Percentiles rank a stretch among this genome's conserved stretches.
phyloP scores from a whole-genome alignment of 106 monocot species.

The Apostasia shenzhenica region DNA sequence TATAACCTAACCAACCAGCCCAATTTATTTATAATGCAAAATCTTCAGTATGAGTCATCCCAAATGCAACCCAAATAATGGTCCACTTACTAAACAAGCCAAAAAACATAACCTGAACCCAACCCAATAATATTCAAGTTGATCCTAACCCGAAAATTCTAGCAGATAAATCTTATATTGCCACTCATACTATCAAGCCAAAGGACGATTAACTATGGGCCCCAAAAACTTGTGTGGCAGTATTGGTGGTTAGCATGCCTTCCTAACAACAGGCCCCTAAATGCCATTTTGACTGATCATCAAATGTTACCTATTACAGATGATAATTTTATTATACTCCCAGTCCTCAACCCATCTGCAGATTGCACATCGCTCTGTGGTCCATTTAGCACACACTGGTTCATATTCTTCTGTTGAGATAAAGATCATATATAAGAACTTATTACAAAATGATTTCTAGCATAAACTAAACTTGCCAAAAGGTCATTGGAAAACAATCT shows the following conservation, averaged over 20 bases:
- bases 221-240: too few relatives aligned
- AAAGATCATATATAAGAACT: slow-evolving; percentile 1
- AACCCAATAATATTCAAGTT: too few relatives aligned
- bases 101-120: too few relatives aligned
- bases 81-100: too few relatives aligned
- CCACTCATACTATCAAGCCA: neutral
- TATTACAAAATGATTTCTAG: neutral
- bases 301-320: slow-evolving; percentile 77
- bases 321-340: slow-evolving; percentile 98
- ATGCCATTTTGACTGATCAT: too few relatives aligned
- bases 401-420: slow-evolving; percentile 57
- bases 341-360: slow-evolving; percentile 99
- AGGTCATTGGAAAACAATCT: slow-evolving; percentile 1
- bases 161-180: too few relatives aligned
- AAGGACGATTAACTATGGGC: neutral
- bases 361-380: slow-evolving; percentile 94
- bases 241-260: neutral
- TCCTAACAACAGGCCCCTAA: neutral
- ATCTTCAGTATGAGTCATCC: too few relatives aligned
- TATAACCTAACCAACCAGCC: too few relatives aligned
- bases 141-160: too few relatives aligned
- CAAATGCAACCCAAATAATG: too few relatives aligned
- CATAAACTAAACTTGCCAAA: slow-evolving; percentile 1
- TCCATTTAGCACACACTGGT: slow-evolving; percentile 88
- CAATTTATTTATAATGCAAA: too few relatives aligned